Evolutionary conservation across 2,329 filamentous ascomycete species (phyloP).

Genomic region (Pseudogymnoascus pannorum): DNA sequence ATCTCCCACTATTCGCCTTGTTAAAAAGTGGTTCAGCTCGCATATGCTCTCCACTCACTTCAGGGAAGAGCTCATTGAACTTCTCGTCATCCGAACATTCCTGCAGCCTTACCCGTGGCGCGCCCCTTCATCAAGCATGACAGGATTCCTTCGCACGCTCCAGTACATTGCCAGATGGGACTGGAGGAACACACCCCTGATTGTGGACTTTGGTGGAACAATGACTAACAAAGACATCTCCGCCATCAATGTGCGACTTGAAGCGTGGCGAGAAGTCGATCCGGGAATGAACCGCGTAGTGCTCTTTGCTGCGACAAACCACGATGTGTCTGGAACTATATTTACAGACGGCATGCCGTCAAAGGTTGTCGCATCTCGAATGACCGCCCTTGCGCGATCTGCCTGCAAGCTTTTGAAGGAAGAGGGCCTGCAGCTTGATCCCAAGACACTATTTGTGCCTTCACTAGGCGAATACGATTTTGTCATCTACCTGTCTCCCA

Average conservation of each 20-base stretch:
- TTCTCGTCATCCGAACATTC: slow-evolving; percentile 73
- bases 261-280: slow-evolving; percentile 81
- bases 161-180: slow-evolving; percentile 81
- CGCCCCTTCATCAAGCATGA: slow-evolving; percentile 65
- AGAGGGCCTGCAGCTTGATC: slow-evolving; percentile 45
- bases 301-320: slow-evolving; percentile 72
- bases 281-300: slow-evolving; percentile 78
- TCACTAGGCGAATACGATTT: slow-evolving; percentile 77
- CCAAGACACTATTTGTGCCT: slow-evolving; percentile 61
- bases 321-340: slow-evolving; percentile 68
- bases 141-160: slow-evolving; percentile 75
- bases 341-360: slow-evolving; percentile 72
- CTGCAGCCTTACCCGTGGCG: slow-evolving; percentile 75
- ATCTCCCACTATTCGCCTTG: slow-evolving; percentile 72
- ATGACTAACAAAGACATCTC: slow-evolving; percentile 55
- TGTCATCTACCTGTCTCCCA: slow-evolving; percentile 55
- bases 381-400: slow-evolving; percentile 74
- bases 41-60: slow-evolving; percentile 77
- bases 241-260: slow-evolving; percentile 62
- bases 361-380: slow-evolving; percentile 75
- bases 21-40: slow-evolving; percentile 81
- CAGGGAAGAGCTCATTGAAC: slow-evolving; percentile 73
- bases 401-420: slow-evolving; percentile 56
- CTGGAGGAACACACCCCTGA: slow-evolving; percentile 75
- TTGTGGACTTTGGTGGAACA: slow-evolving; percentile 66